Conservation (phyloP, 768 basidiomycete genomes). For the Serpula lacrymans region DNA sequence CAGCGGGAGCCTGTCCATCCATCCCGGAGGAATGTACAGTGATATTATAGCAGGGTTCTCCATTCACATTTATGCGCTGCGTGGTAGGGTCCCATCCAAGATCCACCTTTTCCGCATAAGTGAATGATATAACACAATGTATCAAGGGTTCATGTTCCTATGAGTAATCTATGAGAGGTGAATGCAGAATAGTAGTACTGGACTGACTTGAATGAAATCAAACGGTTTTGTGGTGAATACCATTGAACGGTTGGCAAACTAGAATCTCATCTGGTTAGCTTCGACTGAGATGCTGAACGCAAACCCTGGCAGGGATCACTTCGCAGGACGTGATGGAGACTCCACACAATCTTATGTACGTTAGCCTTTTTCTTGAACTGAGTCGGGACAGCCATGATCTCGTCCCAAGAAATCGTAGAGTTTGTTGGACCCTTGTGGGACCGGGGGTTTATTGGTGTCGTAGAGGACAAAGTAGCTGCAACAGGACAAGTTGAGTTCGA, state of each 20-base stretch:
- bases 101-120: constrained; percentile 1
- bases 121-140: constrained; percentile 1
- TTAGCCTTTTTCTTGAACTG: constrained; percentile 7
- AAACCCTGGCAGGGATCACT: constrained; percentile 21
- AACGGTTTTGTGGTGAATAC: too few relatives aligned
- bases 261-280: constrained; percentile 17
- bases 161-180: too few relatives aligned
- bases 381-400: constrained; percentile 10
- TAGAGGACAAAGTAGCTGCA: neutral
- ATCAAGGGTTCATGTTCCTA: too few relatives aligned
- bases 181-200: too few relatives aligned
- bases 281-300: constrained; percentile 25
- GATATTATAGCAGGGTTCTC: neutral
- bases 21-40: too few relatives aligned
- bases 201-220: too few relatives aligned
- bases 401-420: constrained; percentile 7
- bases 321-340: constrained; percentile 19
- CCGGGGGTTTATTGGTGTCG: neutral
- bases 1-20: neutral
- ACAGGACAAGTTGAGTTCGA: constrained; percentile 7
- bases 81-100: constrained; percentile 5
- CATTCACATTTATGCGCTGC: neutral
- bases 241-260: constrained; percentile 15
- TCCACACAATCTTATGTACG: constrained; percentile 15
- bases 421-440: too few relatives aligned